Evolutionary conservation across 2,329 filamentous ascomycete species (phyloP), one percentile per base, ranked within the genome.

Genomic region (Clarireedia homoeocarpa): DNA sequence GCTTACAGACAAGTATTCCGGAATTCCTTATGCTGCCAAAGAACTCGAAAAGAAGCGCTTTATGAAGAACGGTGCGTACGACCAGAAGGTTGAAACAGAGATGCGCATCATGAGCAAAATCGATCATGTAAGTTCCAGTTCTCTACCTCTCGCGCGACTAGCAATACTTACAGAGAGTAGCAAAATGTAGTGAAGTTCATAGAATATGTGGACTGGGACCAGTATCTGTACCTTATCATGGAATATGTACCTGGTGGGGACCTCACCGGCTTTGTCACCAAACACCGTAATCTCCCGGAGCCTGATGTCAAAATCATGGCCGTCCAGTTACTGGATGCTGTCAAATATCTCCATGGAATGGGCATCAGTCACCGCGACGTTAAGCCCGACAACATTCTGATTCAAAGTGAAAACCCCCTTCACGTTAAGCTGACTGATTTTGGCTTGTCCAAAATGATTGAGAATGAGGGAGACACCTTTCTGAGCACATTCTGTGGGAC

Each of bases 291-390:
- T 0, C 79, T 97, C 51, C 72, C 76, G 0, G 92, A 97, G 68
- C 63, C 71, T 0, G 75, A 85, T 62, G 86, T 84, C n/a, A 84
- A 86, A 69, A 75, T 75, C 5, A 88, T 96, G 70, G 82, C 91
- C 1, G 70, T 74, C 20, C 90, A 95, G 69, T 81, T 97, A 38
- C 74, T 96, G 45, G 82, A 86, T 63, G 92, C 92, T 2, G 75
- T 99, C 52, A 84, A 83, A 30, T 96, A 99, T 69, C 77, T 99
- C 7, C 94, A 99, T 70, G 76, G 79, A 53, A 86, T 88, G 65
- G 90, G 87, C 67, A 96, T 99, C 64, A 97, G 92, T 0, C 94
- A 99, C 72, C 87, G 94, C n/a, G 94, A 99, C 71, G 91, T 99
- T 67, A 99, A 99, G 69, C 94, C 94, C 0, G 94, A 99, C 75